A percentile compares a stretch with the other conserved stretches of the same genome.
Evolutionary conservation across 2,329 filamentous ascomycete genomes (phyloP).

Genomic region (Penicillium sumatraense): DNA sequence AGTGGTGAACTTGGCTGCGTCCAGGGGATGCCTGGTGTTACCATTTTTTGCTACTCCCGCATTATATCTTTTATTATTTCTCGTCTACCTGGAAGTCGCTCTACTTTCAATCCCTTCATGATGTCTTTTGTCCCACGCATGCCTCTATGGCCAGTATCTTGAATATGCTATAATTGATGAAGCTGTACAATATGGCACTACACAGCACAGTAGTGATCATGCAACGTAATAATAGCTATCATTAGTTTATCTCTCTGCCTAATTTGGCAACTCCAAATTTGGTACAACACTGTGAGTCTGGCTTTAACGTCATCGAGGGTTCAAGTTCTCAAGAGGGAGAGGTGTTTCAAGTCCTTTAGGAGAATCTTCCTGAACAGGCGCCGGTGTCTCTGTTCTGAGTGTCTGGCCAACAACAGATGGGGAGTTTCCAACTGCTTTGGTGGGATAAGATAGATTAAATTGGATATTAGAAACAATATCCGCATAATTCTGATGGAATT

Average conservation of each 20-base stretch:
- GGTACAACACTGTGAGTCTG: no score
- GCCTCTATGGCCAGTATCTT: constrained; percentile 18
- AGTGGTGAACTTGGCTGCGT: constrained; percentile 20
- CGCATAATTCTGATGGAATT: constrained; percentile 5
- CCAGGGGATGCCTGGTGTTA: constrained; percentile 22
- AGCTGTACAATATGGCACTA: constrained; percentile 27
- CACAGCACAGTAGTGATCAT: neutral
- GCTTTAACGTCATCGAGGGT: no score
- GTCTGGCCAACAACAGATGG: neutral
- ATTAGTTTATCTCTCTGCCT: no score
- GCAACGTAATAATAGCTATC: neutral
- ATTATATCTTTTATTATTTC: constrained; percentile 22
- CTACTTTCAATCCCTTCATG: constrained; percentile 12
- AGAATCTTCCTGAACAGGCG: neutral
- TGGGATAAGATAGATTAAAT: neutral
- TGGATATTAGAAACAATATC: neutral
- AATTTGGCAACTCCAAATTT: no score
- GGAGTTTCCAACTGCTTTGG: neutral
- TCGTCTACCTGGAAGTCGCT: constrained; percentile 17
- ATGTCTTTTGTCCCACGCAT: constrained; percentile 13
- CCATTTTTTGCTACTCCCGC: constrained; percentile 24
- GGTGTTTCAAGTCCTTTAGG: neutral
- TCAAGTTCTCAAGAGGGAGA: neutral
- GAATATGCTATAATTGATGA: constrained; percentile 27
- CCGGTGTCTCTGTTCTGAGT: neutral